Conservation (phyloP, 495 filamentous ascomycete genomes). For the Aspergillus coremiiformis region DNA sequence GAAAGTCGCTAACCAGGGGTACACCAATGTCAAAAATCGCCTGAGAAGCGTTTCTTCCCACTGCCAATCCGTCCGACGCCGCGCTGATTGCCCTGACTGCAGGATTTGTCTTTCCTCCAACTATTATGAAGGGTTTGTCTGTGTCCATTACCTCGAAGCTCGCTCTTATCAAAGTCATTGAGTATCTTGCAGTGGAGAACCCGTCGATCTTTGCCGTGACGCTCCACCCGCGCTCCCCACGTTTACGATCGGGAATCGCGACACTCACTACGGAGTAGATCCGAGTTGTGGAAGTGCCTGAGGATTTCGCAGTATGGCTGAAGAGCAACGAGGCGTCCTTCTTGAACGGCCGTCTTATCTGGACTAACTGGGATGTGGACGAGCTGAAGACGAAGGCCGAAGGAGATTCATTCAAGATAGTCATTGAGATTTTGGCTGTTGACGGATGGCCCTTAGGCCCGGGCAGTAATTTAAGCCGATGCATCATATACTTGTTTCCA, state of each 20-base stretch:
- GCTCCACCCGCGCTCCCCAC: no score
- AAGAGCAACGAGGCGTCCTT: slow-evolving; percentile 41
- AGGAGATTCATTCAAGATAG: slow-evolving; percentile 27
- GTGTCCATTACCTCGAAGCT: slow-evolving; percentile 36
- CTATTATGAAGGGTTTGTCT: slow-evolving; percentile 19
- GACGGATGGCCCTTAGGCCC: no score
- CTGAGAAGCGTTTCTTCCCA: slow-evolving; percentile 31
- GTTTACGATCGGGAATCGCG: no score
- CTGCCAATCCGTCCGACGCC: slow-evolving; percentile 23
- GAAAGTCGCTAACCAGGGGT: no score
- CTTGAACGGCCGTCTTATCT: slow-evolving; percentile 41
- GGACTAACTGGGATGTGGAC: slow-evolving; percentile 50
- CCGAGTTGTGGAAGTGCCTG: slow-evolving; percentile 36
- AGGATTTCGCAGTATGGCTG: slow-evolving; percentile 44
- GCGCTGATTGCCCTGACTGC: slow-evolving; percentile 25
- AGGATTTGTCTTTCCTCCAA: slow-evolving; percentile 12
- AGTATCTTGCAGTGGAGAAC: slow-evolving; percentile 35
- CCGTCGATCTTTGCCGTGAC: slow-evolving; percentile 27
- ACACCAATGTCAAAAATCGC: slow-evolving; percentile 37
- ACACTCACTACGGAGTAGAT: no score
- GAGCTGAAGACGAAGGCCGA: slow-evolving; percentile 37
- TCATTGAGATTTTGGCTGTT: no score
- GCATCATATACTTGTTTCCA: no score
- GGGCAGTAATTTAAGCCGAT: no score
- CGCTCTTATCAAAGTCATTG: slow-evolving; percentile 29